Base-by-base conservation (phyloP, 1,284 basidiomycete species). In the Papiliotrema fonsecae region DNA sequence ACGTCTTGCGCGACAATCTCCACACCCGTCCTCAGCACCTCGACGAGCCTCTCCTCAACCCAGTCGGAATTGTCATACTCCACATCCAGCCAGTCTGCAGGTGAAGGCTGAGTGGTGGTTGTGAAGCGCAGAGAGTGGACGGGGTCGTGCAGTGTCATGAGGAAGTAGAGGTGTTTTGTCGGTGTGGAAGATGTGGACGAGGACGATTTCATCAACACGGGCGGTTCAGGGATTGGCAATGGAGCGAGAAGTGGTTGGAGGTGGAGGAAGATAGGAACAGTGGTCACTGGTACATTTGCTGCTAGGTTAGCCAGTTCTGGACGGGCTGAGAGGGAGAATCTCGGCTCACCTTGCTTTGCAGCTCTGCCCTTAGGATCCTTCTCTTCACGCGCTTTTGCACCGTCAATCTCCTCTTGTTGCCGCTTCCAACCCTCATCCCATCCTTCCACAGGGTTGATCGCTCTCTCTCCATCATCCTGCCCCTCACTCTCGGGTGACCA, bases 1-100 rank as follows among this genome's bases (percentile, higher is more conserved):
- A 73, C 72, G 50, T 93, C 88, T 69, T 94, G 90, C 0, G 88
- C 89, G 51, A 92, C 74, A 19, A 89, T 82, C 72, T 93, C 90
- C 21, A 91, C 81, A 6, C 85, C 86, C 5, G 88, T 78, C 50
- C 87, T 77, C 52, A 97, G 75, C 0, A 83, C 80, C 61, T 94
- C 92, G 1, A 91, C 91, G 50, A 94, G 81, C 22, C 86, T 73
- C 67, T 96, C 90, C 73, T 97, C 93, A 4, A 96, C 90, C 93
- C 93, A 97, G 45, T 93, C 88, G 66, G 89, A 87, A 50, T 70
- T 64, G 54, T 86, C 82, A 67, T 94, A 91, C 82, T 88, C 91
- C 28, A 93, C 77, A 1, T 84, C 81, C 47, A 96, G 71, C 92
- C 92, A 97, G 48, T 79, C 76, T 6, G 75, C 78, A 0, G 92